Conservation (phyloP, 73 alveolate genomes). For the Effrenium voratum region DNA sequence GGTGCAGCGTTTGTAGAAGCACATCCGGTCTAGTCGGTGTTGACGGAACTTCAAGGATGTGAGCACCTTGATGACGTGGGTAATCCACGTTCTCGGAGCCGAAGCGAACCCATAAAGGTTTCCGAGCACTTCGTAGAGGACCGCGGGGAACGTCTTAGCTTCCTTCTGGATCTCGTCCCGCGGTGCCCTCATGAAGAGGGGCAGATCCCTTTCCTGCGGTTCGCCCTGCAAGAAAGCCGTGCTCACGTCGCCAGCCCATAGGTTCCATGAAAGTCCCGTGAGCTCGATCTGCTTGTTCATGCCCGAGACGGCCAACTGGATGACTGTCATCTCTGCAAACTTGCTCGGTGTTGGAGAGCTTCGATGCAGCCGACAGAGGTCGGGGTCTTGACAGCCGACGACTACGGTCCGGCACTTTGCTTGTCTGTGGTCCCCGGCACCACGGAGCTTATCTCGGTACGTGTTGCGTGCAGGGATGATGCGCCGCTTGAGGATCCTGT, state of each 20-base stretch:
- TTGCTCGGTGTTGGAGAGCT: not conserved
- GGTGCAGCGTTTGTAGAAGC: not conserved
- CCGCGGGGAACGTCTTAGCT: not conserved
- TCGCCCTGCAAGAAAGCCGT: not conserved
- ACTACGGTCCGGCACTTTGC: not conserved
- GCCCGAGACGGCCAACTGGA: not conserved
- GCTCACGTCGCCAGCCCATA: not conserved
- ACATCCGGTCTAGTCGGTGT: not conserved
- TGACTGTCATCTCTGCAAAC: not conserved
- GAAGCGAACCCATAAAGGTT: not conserved
- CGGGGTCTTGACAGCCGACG: not conserved
- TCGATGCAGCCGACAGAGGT: not conserved
- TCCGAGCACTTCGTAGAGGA: not conserved
- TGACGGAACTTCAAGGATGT: not conserved
- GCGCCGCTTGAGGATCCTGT: not conserved
- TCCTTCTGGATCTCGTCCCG: not conserved
- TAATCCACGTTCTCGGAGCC: not conserved
- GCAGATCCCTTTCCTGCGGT: not conserved
- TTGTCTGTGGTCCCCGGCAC: not conserved
- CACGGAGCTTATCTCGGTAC: not conserved
- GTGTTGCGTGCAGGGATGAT: not conserved
- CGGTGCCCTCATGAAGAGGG: not conserved
- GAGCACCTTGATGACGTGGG: not conserved
- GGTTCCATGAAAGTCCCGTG: not conserved
- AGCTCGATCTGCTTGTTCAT: not conserved